Evolutionary conservation across 1,139 yeast genomes (phyloP).

Genomic region (Debaryomyces sp.): DNA sequence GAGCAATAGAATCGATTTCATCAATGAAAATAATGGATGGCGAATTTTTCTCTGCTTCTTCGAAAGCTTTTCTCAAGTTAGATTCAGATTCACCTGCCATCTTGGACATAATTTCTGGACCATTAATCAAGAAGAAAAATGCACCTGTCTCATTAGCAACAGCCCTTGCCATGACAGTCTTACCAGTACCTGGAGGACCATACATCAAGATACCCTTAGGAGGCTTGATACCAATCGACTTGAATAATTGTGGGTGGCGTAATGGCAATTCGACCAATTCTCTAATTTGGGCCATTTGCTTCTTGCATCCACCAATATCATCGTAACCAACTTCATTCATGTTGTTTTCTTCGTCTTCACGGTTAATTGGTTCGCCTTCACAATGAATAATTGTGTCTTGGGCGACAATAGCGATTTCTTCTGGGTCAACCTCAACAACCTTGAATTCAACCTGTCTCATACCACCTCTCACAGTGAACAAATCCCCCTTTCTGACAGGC

Average conservation of each 20-base stretch:
- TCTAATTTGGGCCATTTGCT: conserved; percentile 98
- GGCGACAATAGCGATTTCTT: conserved; percentile 96
- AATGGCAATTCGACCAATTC: conserved; percentile 95
- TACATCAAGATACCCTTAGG: conserved; percentile 97
- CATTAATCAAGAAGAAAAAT: conserved; percentile 94
- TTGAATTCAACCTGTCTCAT: conserved; percentile 99
- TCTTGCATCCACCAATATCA: conserved; percentile 98
- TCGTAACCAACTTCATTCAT: conserved; percentile 97
- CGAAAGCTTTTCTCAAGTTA: conserved; percentile 95
- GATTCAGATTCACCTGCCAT: conserved; percentile 99
- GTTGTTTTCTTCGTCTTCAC: conserved; percentile 98
- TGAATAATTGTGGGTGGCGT: conserved; percentile 96
- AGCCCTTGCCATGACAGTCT: conserved; percentile 98
- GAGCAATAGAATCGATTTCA: conserved; percentile 98
- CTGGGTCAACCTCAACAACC: conserved; percentile 97
- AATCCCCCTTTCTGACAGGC: conserved; percentile 97
- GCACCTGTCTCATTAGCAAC: conserved; percentile 99
- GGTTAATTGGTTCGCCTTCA: conserved; percentile 98
- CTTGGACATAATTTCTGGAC: conserved; percentile 99
- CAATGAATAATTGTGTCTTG: conserved; percentile 98
- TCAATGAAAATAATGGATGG: conserved; percentile 97
- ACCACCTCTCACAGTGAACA: conserved; percentile 96
- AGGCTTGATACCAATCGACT: conserved; percentile 96
- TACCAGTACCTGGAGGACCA: conserved; percentile 99
- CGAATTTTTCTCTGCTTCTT: conserved; percentile 98